Evolutionary conservation across 1,284 basidiomycete genomes (phyloP), one percentile per base, ranked within the genome.

Genomic region (Irpex lacteus): DNA sequence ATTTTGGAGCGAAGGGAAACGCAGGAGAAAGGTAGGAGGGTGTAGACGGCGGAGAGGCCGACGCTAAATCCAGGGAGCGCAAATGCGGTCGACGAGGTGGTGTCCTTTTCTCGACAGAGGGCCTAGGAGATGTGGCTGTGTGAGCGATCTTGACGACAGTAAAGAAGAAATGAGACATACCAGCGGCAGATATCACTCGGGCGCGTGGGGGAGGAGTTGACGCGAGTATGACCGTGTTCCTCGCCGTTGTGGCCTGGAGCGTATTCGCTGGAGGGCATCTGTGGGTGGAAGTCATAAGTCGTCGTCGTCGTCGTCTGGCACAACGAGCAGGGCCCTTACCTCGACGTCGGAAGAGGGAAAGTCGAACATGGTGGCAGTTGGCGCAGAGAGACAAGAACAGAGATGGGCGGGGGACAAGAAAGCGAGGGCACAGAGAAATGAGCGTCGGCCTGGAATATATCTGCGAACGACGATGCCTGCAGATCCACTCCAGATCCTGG

Each of bases 41-140:
- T 7, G 68, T 61, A 5, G 66, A 59, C 9, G 68, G 67, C 15
- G 70, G 54, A 32, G 59, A 56, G 18, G 49, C 65, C 8, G 71
- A 68, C 15, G 73, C 73, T 44, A 74, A 67, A 62, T 74, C 73
- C 36, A 74, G 70, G 5, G 73, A 72, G 34, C 72, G 69, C 34
- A 74, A 69, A 54, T 71, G 73, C 4, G 73, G 72, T 59, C 72
- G 71, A 58, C 68, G 67, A 13, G 68, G 70, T 40, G 70, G 65
- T 18, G 64, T 63, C 49, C 67, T 15, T 15, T 49, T 32, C 36
- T 57, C 11, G 15, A 13, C 37, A 32, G 53, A 34, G 19, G 61
- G 55, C 65, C 65, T 66, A 47, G 26, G 37, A 18, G 60, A 60
- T 4, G 67, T 26, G 54, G 55, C 44, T 26, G 3, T 26, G 26